Evolutionary conservation across 2,329 filamentous ascomycete genomes (phyloP).

Genomic region (Paraconiothyrium brasiliense): DNA sequence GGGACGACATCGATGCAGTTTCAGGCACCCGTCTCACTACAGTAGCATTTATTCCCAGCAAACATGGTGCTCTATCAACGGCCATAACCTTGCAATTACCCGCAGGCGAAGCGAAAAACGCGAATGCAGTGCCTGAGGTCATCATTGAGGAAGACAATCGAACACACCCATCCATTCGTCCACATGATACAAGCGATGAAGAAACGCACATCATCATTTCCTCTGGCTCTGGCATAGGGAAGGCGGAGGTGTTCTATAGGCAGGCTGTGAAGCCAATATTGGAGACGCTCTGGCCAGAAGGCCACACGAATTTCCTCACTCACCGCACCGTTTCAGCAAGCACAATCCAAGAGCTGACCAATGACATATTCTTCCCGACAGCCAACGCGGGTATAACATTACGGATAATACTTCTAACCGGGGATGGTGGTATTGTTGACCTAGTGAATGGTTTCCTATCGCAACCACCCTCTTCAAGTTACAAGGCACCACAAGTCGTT

Average conservation of each 20-base stretch:
- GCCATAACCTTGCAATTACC: constrained; percentile 25
- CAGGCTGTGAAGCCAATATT: constrained; percentile 54
- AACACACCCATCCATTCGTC: constrained; percentile 18
- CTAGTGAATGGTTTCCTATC: constrained; percentile 73
- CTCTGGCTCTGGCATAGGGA: constrained; percentile 54
- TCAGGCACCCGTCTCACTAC: not conserved
- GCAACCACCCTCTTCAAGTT: constrained; percentile 32
- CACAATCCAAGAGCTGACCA: constrained; percentile 72
- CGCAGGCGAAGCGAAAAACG: constrained; percentile 15
- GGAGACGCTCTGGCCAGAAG: constrained; percentile 49
- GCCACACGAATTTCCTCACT: constrained; percentile 57
- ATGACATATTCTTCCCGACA: constrained; percentile 56
- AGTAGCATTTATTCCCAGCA: constrained; percentile 20
- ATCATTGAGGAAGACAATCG: constrained; percentile 28
- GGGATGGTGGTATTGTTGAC: constrained; percentile 88
- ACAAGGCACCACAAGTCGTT: constrained; percentile 64
- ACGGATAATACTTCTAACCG: constrained; percentile 79
- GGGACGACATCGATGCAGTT: constrained; percentile 3
- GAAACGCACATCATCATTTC: constrained; percentile 57
- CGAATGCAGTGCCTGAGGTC: constrained; percentile 26
- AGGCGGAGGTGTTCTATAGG: constrained; percentile 52
- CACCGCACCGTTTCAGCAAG: constrained; percentile 70
- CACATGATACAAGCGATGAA: constrained; percentile 20
- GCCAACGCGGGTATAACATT: constrained; percentile 56
- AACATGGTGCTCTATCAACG: constrained; percentile 18